phyloP scores from a whole-genome alignment of 176 grass and related monocot genomes.

The Raddia distichophylla region DNA sequence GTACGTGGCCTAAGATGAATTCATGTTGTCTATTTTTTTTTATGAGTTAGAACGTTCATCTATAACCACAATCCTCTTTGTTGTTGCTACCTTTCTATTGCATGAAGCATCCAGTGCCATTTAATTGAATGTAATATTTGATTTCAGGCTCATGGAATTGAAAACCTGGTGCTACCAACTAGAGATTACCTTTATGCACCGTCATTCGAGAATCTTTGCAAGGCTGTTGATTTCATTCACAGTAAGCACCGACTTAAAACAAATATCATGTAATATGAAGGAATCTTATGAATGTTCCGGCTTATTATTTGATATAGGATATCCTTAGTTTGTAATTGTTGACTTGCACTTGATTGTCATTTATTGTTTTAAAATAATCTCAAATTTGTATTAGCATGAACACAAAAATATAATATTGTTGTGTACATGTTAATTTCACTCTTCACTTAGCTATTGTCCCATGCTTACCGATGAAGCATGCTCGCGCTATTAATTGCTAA shows the following conservation, averaged over 20 bases:
- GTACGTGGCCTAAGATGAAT: neutral
- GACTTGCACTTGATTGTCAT: neutral
- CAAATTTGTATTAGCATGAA: neutral
- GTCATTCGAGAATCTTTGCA: conserved; percentile 73
- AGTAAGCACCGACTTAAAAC: conserved; percentile 57
- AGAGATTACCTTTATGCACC: conserved; percentile 99
- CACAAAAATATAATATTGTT: neutral
- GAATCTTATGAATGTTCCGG: neutral
- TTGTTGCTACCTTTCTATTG: too few relatives aligned
- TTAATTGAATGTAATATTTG: conserved; percentile 25
- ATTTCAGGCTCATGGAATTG: conserved; percentile 79
- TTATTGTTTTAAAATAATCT: neutral
- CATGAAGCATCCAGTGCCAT: neutral
- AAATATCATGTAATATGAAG: neutral
- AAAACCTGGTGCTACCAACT: conserved; percentile 85
- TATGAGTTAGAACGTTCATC: neutral
- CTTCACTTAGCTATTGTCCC: neutral
- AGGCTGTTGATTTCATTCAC: conserved; percentile 85
- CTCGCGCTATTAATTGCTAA: conserved; percentile 2
- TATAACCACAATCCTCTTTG: neutral
- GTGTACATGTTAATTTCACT: neutral
- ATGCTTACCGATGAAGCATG: neutral
- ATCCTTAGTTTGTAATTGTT: neutral
- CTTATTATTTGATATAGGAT: neutral
- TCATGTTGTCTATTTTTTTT: neutral